These are phyloP conservation scores for Lipomyces japonicus DNA, from an alignment of 805 yeast species.

Conservation along the genomic window DNA sequence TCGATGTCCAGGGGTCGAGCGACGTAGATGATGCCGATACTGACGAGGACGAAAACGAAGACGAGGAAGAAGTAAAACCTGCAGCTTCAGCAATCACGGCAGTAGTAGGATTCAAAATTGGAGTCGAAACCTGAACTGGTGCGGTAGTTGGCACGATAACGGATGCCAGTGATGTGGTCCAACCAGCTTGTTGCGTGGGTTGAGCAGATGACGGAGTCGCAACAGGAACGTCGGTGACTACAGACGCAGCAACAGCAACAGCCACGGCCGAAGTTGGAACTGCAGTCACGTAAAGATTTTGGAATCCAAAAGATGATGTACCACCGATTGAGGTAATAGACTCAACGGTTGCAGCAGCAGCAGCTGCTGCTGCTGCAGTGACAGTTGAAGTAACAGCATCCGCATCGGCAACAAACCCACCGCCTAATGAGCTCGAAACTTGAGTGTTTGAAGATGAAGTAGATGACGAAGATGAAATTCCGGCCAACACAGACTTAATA, in stretches of 20 bases:
- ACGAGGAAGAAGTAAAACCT: conserved; percentile 18
- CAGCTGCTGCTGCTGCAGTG: background rate
- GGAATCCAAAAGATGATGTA: too few species aligned
- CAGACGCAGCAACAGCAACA: background rate
- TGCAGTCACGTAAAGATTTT: too few species aligned
- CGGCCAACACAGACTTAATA: conserved; percentile 44
- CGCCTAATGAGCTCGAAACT: too few species aligned
- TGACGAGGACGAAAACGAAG: too few species aligned
- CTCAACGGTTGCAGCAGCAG: background rate
- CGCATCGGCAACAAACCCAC: too few species aligned
- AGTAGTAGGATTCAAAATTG: conserved; percentile 23
- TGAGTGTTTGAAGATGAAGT: too few species aligned
- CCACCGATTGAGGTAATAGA: background rate
- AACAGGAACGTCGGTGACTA: background rate
- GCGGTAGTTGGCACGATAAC: conserved; percentile 8
- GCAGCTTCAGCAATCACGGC: conserved; percentile 5
- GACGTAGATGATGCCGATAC: conserved; percentile 3
- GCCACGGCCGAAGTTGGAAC: background rate
- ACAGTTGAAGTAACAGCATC: too few species aligned
- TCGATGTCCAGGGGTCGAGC: conserved; percentile 15
- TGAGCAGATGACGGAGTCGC: background rate
- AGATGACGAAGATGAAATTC: conserved; percentile 1
- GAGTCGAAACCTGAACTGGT: conserved; percentile 23
- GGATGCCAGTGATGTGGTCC: background rate
- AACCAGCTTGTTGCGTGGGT: background rate